Conservation (phyloP, 2,329 filamentous ascomycete species). For the Penicillium sp. region DNA sequence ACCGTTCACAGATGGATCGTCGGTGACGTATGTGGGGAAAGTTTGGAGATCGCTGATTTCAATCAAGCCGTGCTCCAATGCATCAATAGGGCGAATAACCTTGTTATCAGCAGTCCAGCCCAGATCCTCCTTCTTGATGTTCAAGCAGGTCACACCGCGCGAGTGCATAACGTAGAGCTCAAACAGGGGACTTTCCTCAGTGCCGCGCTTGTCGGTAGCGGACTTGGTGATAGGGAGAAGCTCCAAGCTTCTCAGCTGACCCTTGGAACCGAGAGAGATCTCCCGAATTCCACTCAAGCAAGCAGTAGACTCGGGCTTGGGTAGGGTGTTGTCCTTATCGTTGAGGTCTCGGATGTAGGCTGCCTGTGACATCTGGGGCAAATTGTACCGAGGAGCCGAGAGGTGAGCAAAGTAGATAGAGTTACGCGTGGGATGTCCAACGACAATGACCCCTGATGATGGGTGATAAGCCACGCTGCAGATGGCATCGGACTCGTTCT, state of each 20-base stretch:
- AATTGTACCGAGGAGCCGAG: slow-evolving; percentile 87
- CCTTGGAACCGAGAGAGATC: slow-evolving; percentile 85
- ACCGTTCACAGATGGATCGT: slow-evolving; percentile 47
- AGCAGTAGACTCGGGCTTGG: slow-evolving; percentile 87
- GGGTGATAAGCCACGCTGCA: slow-evolving; percentile 96
- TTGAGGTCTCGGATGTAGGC: slow-evolving; percentile 78
- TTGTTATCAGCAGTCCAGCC: slow-evolving; percentile 92
- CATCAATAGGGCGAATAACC: slow-evolving; percentile 74
- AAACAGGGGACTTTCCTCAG: slow-evolving; percentile 73
- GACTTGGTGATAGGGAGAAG: slow-evolving; percentile 67
- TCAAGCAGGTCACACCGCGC: slow-evolving; percentile 87
- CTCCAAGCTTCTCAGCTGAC: slow-evolving; percentile 83
- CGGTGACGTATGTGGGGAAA: slow-evolving; percentile 41
- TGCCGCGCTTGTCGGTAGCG: slow-evolving; percentile 51
- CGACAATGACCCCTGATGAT: slow-evolving; percentile 84
- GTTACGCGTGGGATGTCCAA: slow-evolving; percentile 94
- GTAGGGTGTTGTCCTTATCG: slow-evolving; percentile 67
- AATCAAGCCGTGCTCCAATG: slow-evolving; percentile 69
- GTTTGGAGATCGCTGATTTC: slow-evolving; percentile 66
- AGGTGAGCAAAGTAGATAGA: slow-evolving; percentile 96
- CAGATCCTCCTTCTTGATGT: slow-evolving; percentile 81
- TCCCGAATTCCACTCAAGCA: slow-evolving; percentile 97
- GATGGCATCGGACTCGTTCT: slow-evolving; percentile 94
- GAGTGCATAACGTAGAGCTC: slow-evolving; percentile 98
- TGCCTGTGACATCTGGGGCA: slow-evolving; percentile 78